Conservation (phyloP, 805 yeast species). For the Sugiyamaella valdiviana region DNA sequence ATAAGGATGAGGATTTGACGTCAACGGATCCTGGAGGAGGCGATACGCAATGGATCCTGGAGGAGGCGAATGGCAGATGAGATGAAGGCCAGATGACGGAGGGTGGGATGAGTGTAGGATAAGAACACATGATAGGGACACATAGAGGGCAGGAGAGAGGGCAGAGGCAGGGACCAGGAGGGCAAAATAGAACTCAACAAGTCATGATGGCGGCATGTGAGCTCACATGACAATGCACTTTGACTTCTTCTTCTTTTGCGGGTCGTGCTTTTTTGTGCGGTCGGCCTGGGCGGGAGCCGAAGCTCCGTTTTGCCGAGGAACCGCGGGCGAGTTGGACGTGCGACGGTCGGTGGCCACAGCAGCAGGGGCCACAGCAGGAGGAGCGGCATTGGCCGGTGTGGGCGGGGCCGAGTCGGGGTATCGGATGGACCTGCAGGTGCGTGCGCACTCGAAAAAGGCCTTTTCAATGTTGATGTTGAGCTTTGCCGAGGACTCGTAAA, state of each 20-base stretch:
- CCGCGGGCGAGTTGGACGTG: too few relatives aligned
- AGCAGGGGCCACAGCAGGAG: background rate
- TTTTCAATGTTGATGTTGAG: slow-evolving; percentile 83
- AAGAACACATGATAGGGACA: too few relatives aligned
- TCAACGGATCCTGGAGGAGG: too few relatives aligned
- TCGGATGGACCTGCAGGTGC: slow-evolving; percentile 72
- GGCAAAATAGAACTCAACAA: too few relatives aligned
- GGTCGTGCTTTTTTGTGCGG: background rate
- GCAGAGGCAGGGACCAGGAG: too few relatives aligned
- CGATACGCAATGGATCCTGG: too few relatives aligned
- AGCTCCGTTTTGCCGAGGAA: background rate
- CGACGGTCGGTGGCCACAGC: background rate
- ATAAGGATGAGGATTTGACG: too few relatives aligned
- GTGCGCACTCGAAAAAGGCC: slow-evolving; percentile 61
- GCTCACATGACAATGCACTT: background rate
- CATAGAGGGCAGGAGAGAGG: too few relatives aligned
- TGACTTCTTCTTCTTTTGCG: background rate
- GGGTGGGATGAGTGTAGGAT: too few relatives aligned
- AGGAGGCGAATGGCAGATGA: too few relatives aligned
- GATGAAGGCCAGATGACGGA: too few relatives aligned
- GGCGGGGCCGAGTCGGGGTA: background rate
- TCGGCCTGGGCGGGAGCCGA: background rate
- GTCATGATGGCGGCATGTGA: too few relatives aligned
- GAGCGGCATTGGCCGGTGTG: background rate
- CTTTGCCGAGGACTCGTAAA: slow-evolving; percentile 92